Percentiles rank a stretch among this genome's conserved stretches.
phyloP scores from a whole-genome alignment of 2,329 filamentous ascomycete species.

The Trichoderma hamatum region DNA sequence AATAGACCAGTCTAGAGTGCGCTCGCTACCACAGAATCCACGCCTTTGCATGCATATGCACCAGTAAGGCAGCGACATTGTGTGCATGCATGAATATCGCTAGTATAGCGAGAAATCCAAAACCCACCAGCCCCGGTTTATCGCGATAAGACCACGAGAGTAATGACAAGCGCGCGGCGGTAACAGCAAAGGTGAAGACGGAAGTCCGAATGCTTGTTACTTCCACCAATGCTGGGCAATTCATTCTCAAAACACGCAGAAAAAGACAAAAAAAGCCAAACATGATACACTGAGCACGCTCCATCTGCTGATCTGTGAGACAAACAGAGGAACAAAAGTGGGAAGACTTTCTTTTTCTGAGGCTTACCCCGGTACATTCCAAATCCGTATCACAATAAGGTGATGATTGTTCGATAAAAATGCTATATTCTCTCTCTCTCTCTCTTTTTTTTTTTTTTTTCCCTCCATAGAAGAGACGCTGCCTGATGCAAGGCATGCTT shows the following conservation, averaged over 20 bases:
- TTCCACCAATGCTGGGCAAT: not conserved
- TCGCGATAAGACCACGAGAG: not conserved
- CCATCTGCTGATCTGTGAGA: slow-evolving; percentile 10
- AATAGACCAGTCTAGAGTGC: not conserved
- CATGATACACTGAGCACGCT: not conserved
- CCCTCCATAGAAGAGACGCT: not conserved
- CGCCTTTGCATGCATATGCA: slow-evolving; percentile 13
- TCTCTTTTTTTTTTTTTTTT: not conserved
- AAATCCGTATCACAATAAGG: slow-evolving; percentile 8
- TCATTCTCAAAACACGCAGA: slow-evolving; percentile 4
- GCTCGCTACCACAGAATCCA: not conserved
- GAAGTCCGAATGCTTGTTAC: not conserved
- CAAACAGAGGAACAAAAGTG: not conserved
- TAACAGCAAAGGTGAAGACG: not conserved
- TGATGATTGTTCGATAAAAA: slow-evolving; percentile 1
- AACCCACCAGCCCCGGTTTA: not conserved
- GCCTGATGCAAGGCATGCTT: slow-evolving; percentile 3
- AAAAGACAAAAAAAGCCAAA: not conserved
- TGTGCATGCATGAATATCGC: slow-evolving; percentile 12
- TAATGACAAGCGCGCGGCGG: not conserved
- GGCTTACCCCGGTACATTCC: not conserved
- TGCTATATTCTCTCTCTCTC: too few relatives aligned
- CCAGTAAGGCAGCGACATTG: slow-evolving; percentile 10
- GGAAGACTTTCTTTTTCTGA: not conserved
- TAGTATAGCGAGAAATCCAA: not conserved